phyloP scores from a whole-genome alignment of 805 yeast genomes.

The Starmerella vitae region DNA sequence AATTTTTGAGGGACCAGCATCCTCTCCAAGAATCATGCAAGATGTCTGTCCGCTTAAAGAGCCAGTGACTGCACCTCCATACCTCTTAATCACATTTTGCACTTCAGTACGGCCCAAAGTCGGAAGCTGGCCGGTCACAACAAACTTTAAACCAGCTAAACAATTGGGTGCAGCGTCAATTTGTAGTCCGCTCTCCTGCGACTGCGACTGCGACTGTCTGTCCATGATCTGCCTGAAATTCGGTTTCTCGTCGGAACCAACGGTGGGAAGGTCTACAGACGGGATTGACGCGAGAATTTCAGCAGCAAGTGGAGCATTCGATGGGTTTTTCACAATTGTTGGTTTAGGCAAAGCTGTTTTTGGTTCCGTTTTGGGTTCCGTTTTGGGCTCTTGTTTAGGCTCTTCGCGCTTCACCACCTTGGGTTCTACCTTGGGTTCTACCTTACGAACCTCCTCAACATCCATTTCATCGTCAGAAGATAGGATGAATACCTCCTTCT shows the following conservation, averaged over 20 bases:
- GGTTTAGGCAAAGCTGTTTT: neutral
- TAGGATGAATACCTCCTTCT: neutral
- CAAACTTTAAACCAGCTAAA: slow-evolving; percentile 75
- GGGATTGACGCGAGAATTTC: slow-evolving; percentile 52
- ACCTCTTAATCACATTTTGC: slow-evolving; percentile 61
- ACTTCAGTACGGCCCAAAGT: slow-evolving; percentile 62
- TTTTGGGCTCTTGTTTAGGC: neutral
- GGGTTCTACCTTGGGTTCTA: neutral
- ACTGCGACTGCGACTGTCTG: slow-evolving; percentile 19
- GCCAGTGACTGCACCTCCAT: slow-evolving; percentile 80
- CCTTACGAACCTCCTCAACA: neutral
- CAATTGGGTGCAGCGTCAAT: slow-evolving; percentile 71
- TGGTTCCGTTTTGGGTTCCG: neutral
- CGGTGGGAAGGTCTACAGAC: slow-evolving; percentile 51
- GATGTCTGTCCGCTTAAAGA: slow-evolving; percentile 76
- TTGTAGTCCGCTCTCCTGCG: slow-evolving; percentile 24
- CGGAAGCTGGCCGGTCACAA: slow-evolving; percentile 84
- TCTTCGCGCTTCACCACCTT: neutral
- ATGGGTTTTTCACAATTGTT: neutral
- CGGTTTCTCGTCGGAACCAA: slow-evolving; percentile 36
- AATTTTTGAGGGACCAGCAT: slow-evolving; percentile 94
- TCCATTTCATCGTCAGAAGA: neutral
- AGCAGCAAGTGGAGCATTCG: slow-evolving; percentile 29
- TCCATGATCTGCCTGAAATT: slow-evolving; percentile 46
- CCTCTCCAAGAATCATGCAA: slow-evolving; percentile 81